Base-by-base conservation (phyloP, 805 yeast species). In the Candida endomychidarum region DNA sequence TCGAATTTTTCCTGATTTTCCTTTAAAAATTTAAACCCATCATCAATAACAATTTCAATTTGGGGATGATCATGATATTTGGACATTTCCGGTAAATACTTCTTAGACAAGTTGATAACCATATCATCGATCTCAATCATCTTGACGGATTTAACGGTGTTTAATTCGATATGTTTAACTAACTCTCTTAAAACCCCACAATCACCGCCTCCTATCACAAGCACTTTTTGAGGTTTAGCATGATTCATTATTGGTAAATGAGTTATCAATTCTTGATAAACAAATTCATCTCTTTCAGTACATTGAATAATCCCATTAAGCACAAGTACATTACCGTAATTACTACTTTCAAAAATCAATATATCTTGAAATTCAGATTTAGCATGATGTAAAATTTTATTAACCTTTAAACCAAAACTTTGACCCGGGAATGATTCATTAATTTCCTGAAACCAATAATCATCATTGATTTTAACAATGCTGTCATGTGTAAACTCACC, bases 171-270 rank as follows among this genome's bases (percentile, higher is more conserved):
- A 55, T 85, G 91, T 63, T 89, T 90, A 33, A 87, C 78, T 12
- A 86, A 81, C 60, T 89, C 97, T 53, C 97, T 75, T 25, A 90
- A 66, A 15, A 89, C 96, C 46, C 97, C 97, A 48, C 97, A 96
- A 60, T 89, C 97, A 30, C 97, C 97, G 18, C 97, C 97, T 19
- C 97, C 97, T 52, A 89, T 86, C 21, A 89, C 93, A 37, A 89
- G 74, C 8, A 88, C 95, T 40, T 73, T 75, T 51, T 76, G 77
- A 1, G 97, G 96, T 29, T 70, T 54, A 3, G 78, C 77, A 63
- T 89, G 97, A 8, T 86, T 66, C 76, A 81, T 80, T 42, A 90
- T 55, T 4, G 96, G 90, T 20, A 87, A 63, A 60, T 90, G 95
- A 2, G 95, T 68, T 47, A 89, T 90, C 81, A 87, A 79, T 59